Evolutionary conservation across 306 rosid species (phyloP), one percentile per base, ranked within the genome.

Genomic region (Medicago ruthenica): DNA sequence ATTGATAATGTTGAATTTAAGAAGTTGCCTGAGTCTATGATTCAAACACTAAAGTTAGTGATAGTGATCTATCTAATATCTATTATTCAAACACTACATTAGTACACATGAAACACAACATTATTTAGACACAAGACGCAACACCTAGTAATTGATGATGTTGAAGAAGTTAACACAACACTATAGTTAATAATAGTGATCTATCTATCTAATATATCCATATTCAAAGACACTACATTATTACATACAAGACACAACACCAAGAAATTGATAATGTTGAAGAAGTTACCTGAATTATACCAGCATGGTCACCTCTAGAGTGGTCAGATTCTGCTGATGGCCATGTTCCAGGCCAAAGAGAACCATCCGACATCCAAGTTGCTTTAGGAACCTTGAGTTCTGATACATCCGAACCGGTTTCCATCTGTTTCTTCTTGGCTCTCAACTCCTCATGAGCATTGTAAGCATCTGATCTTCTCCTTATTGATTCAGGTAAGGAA

Each of bases 261-360:
- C 41, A 14, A 60, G 11, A 3, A 13, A 48, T 13, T 34, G 11
- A 8, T 1, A 44, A 8, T 67, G 47, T 42, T 58, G 62, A 57
- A 4, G 37, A 39, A 40, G 7, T 63, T 84, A 92, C 97, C 96
- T 92, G 97, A 81, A 92, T 90, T 15, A 92, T 81, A 34, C 96
- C 96, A 21, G 96, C 96, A 79, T 92, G 97, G 57, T 92, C 96
- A 9, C 97, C 97, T 83, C 96, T 85, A 1, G 96, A 83, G 80
- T 92, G 97, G 8, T 92, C 96, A 4, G 83, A 22, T 74, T 92
- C 93, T 21, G 84, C 87, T 9, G 93, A 92, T 15, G 82, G 78
- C 97, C 97, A 92, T 62, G 97, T 88, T 73, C 97, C 97, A n/a
- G 91, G 86, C 97, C 97, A 92, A 70, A 87, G 92, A 85, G 96